Base-by-base conservation (phyloP, 192 early-diverging fungal genomes). In the Linnemannia elongata region DNA sequence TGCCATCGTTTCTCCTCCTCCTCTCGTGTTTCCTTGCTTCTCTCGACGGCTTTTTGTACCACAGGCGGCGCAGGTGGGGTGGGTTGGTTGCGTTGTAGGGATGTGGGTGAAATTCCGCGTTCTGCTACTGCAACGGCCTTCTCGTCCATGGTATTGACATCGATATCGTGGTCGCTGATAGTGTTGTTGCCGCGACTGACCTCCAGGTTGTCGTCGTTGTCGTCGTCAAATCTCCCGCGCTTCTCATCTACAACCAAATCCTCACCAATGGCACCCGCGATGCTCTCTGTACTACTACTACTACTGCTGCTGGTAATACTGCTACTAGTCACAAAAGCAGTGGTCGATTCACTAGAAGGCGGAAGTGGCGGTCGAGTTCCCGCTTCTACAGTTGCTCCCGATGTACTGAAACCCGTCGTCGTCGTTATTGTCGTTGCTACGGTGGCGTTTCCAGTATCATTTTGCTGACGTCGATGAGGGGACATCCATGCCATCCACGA, bases 401-500 rank as follows among this genome's bases (percentile, higher is more conserved):
- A 4, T 10, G 30, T 33, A 13, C 15, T 33, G 60, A 33, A 30
- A 12, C 30, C 12, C 2, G 27, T 66, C 12, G 60, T 66, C 30
- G 60, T 17, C 9, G 30, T 3, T 33, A 24, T 30, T 66, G 60
- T 3, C 27, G 27, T 30, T 35, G 27, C 3, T 3, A 1, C 1
- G 3, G 44, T 45, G 12, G 10, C 2, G 12, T 12, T 13, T 45
- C 44, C 12, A 3, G 54, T 55, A 1, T 2, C n/a, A 12, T 10
- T 10, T 15, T 33, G 12, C 30, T 66, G 60, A 30, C 30, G 60
- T 15, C 60, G 60, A 33, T 30, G 60, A 13, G 30, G 60, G 7
- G 60, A 66, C 60, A 60, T 60, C 55, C 55, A 60, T 10, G 55
- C 22, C 60, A 66, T 66, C 60, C 60, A 66, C 7, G 60, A 66